A percentile compares a stretch with the other conserved stretches of the same genome.
These are phyloP conservation scores for Amaranthus cruentus DNA, from an alignment of 148 eudicot genomes.

Conservation along the genomic window DNA sequence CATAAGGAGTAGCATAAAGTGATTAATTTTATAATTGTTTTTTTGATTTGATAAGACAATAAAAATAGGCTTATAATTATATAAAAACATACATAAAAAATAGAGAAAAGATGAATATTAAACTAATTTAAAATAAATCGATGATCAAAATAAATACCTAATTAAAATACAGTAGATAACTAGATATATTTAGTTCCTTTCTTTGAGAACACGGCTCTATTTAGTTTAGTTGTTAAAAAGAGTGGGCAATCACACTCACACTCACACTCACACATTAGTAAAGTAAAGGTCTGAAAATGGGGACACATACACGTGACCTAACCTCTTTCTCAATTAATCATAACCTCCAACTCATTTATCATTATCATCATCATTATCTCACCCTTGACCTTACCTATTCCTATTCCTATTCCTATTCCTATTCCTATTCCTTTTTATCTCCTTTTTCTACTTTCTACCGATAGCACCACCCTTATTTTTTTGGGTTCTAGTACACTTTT, in stretches of 20 bases:
- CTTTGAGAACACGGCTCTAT: constrained; percentile 18
- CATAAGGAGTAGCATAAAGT: too few species aligned
- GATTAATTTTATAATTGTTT: too few species aligned
- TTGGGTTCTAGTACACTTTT: background rate
- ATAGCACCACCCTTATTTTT: constrained; percentile 12
- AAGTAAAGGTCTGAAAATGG: background rate
- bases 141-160: too few species aligned
- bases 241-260: background rate
- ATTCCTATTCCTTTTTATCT: background rate
- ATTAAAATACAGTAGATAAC: too few species aligned
- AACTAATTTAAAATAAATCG: background rate
- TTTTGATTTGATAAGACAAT: too few species aligned
- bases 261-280: background rate
- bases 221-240: background rate
- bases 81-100: background rate
- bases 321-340: constrained; percentile 28
- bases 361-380: constrained; percentile 12
- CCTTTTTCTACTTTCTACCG: constrained; percentile 14
- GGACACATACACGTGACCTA: constrained; percentile 38
- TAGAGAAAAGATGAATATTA: background rate
- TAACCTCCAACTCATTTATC: constrained; percentile 35
- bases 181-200: background rate
- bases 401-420: background rate
- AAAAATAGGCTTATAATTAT: too few species aligned
- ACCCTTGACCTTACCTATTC: constrained; percentile 10